Conservation (phyloP, 2,329 filamentous ascomycete species). For the Pyricularia sp. region DNA sequence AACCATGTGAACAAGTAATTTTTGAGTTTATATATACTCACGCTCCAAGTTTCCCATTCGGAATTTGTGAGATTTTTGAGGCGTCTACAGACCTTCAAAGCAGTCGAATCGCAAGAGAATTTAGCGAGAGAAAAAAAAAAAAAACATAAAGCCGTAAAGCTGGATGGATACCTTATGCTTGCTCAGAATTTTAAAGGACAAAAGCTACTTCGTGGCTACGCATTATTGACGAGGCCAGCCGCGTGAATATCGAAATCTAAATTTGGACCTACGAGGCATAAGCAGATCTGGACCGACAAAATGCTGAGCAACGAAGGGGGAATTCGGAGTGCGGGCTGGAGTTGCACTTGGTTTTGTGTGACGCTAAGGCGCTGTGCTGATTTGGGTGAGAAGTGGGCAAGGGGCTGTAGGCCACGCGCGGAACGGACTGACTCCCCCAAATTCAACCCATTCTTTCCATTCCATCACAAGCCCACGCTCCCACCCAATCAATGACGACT, state of each 20-base stretch:
- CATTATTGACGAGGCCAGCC: background rate
- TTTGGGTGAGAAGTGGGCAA: conserved; percentile 3
- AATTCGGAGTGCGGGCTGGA: conserved; percentile 1
- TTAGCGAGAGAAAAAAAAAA: too few species aligned
- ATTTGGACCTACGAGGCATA: background rate
- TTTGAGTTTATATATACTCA: background rate
- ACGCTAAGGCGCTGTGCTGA: conserved; percentile 8
- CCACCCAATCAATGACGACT: background rate
- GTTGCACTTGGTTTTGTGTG: conserved; percentile 7
- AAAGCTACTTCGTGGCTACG: background rate
- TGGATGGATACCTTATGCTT: too few species aligned
- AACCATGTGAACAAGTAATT: background rate
- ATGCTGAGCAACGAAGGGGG: background rate
- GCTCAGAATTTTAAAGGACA: too few species aligned
- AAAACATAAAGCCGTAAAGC: too few species aligned
- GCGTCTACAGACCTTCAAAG: too few species aligned
- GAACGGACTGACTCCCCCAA: background rate
- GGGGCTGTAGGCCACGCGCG: background rate
- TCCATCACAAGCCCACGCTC: background rate
- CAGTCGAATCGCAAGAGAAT: too few species aligned
- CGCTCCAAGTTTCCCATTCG: too few species aligned
- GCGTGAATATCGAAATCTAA: background rate
- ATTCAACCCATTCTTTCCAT: background rate
- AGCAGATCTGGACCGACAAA: background rate
- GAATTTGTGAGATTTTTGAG: too few species aligned